phyloP scores from a whole-genome alignment of 2,329 filamentous ascomycete genomes.

The Phaeomoniella chlamydospora region DNA sequence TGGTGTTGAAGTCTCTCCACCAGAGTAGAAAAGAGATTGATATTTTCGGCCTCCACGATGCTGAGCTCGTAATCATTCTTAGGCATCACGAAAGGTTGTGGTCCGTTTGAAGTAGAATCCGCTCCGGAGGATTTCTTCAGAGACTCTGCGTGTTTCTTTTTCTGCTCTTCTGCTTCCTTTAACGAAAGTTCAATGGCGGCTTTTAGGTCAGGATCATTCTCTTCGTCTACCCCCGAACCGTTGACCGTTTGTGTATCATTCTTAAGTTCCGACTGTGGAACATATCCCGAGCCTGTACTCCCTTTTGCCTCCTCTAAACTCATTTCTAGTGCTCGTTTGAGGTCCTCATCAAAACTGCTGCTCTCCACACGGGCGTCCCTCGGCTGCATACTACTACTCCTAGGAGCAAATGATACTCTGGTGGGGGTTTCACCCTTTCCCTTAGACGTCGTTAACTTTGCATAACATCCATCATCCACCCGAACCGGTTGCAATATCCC shows the following conservation, averaged over 20 bases:
- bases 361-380: constrained; percentile 68
- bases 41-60: constrained; percentile 89
- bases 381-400: constrained; percentile 74
- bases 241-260: constrained; percentile 26
- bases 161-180: constrained; percentile 96
- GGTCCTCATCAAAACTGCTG: constrained; percentile 83
- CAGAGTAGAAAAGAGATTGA: constrained; percentile 85
- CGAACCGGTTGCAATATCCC: constrained; percentile 83
- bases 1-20: constrained; percentile 93
- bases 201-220: constrained; percentile 85
- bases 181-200: constrained; percentile 90
- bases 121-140: constrained; percentile 64
- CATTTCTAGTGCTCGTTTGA: constrained; percentile 90
- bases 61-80: constrained; percentile 94
- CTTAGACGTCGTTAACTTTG: constrained; percentile 60
- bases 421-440: constrained; percentile 37
- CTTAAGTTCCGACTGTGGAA: constrained; percentile 42
- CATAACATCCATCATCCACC: constrained; percentile 91
- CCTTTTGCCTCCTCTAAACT: constrained; percentile 84
- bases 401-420: constrained; percentile 28
- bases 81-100: constrained; percentile 39
- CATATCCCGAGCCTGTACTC: constrained; percentile 52
- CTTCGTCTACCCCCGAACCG: constrained; percentile 38
- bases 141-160: constrained; percentile 71
- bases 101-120: constrained; percentile 33